Conservation (phyloP, 345 rosid genomes). For the Pistacia atlantica region DNA sequence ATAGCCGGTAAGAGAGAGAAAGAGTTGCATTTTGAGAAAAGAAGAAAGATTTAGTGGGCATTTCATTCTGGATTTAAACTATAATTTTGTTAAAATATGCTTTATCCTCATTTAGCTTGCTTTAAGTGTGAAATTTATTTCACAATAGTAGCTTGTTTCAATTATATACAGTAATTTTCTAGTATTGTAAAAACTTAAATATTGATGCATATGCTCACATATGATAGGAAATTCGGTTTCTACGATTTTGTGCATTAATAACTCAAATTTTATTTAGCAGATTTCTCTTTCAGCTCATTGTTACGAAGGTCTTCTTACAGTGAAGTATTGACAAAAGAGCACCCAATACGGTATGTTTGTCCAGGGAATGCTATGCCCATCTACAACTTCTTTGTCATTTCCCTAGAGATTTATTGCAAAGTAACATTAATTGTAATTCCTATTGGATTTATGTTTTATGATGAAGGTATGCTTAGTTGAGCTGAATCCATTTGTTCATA, state of each 20-base stretch:
- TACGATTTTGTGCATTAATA: not conserved
- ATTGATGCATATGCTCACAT: not conserved
- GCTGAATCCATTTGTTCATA: not conserved
- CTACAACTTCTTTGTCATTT: not conserved
- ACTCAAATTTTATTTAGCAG: constrained; percentile 34
- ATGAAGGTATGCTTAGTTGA: not conserved
- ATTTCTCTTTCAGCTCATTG: constrained; percentile 24
- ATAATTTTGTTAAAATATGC: not conserved
- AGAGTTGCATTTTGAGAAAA: too few species aligned
- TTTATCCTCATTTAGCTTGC: not conserved
- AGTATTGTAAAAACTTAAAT: not conserved
- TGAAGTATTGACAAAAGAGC: constrained; percentile 23
- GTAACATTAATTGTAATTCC: not conserved
- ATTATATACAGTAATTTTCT: not conserved
- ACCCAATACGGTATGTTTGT: constrained; percentile 28
- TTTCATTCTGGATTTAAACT: too few species aligned
- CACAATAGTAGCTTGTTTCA: not conserved
- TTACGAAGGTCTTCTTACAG: constrained; percentile 10
- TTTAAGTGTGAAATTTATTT: not conserved
- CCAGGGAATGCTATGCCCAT: not conserved
- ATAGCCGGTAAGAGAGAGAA: too few species aligned
- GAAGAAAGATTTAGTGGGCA: too few species aligned
- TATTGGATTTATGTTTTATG: not conserved
- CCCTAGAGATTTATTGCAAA: not conserved
- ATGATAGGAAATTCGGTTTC: not conserved